These are phyloP conservation scores for Mortierella alpina DNA, from an alignment of 192 early-diverging fungal species.

Conservation along the genomic window DNA sequence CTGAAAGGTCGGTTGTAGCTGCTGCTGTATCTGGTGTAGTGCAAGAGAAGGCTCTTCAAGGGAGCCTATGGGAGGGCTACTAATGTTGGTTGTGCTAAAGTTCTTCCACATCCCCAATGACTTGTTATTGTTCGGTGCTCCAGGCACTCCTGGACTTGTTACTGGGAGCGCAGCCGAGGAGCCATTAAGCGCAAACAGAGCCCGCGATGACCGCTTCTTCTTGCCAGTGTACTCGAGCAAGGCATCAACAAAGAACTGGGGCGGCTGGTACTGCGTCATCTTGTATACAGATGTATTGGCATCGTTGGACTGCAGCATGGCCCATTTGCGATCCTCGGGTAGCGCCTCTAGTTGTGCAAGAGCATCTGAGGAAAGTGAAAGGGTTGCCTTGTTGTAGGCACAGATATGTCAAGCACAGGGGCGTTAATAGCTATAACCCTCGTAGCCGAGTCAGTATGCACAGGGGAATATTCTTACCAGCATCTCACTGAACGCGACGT, in stretches of 20 bases:
- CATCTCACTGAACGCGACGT: conserved; percentile 42
- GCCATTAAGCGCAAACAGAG: conserved; percentile 5
- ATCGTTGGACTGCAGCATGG: conserved; percentile 38
- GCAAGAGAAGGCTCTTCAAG: not conserved
- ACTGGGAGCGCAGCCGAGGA: not conserved
- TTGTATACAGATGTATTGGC: conserved; percentile 20
- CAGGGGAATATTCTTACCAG: conserved; percentile 14
- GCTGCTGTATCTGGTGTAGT: not conserved
- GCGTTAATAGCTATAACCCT: too few species aligned
- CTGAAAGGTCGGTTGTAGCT: conserved; percentile 20
- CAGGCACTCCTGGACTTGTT: not conserved
- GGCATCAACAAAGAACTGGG: conserved; percentile 42
- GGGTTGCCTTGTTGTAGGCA: conserved; percentile 14
- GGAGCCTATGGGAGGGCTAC: not conserved
- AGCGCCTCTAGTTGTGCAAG: conserved; percentile 29
- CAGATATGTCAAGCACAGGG: too few species aligned
- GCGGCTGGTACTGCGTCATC: conserved; percentile 32
- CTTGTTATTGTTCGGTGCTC: conserved; percentile 1
- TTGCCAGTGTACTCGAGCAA: conserved; percentile 33
- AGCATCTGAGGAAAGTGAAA: conserved; percentile 9
- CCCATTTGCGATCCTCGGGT: conserved; percentile 37
- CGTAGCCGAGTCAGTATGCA: too few species aligned
- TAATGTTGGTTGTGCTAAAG: conserved; percentile 19
- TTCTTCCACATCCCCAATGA: conserved; percentile 29
- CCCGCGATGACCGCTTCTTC: conserved; percentile 25